Evolutionary conservation across 441 rosid species (phyloP).

Genomic region (Viola pubescens): DNA sequence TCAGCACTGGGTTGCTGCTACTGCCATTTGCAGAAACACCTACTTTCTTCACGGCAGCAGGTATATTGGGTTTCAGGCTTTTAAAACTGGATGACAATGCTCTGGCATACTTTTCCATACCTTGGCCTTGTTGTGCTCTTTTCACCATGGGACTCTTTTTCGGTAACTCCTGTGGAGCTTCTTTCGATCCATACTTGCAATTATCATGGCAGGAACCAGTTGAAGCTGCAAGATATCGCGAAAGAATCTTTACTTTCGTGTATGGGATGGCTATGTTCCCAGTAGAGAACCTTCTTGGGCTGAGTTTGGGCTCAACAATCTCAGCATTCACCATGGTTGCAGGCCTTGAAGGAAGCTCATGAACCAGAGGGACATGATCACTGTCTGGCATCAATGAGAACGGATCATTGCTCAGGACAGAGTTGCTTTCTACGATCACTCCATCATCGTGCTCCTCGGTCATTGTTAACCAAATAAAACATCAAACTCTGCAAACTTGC

Average conservation of each 20-base stretch:
- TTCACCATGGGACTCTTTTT: constrained; percentile 21
- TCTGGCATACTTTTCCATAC: constrained; percentile 10
- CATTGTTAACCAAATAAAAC: constrained; percentile 20
- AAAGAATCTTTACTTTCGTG: constrained; percentile 30
- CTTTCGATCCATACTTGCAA: constrained; percentile 59
- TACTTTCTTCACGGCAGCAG: constrained; percentile 16
- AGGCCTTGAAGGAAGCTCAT: neutral
- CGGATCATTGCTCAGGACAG: neutral
- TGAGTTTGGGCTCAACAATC: constrained; percentile 18
- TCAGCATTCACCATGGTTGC: neutral
- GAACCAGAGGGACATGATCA: constrained; percentile 2
- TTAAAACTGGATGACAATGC: constrained; percentile 13
- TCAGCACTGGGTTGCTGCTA: constrained; percentile 16
- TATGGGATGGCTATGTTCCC: constrained; percentile 31
- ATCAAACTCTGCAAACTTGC: constrained; percentile 16
- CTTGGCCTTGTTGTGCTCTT: constrained; percentile 19
- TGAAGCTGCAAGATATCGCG: constrained; percentile 59
- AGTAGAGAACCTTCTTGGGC: constrained; percentile 36
- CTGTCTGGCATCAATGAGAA: neutral
- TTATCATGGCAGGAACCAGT: constrained; percentile 71
- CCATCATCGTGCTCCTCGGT: constrained; percentile 19
- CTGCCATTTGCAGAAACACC: constrained; percentile 12
- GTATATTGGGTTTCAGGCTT: constrained; percentile 16
- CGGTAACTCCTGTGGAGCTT: constrained; percentile 28
- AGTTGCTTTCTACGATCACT: constrained; percentile 17